A percentile compares a stretch with the other conserved stretches of the same genome.
Conservation (phyloP, 345 rosid genomes). For the Citrus inodora region DNA sequence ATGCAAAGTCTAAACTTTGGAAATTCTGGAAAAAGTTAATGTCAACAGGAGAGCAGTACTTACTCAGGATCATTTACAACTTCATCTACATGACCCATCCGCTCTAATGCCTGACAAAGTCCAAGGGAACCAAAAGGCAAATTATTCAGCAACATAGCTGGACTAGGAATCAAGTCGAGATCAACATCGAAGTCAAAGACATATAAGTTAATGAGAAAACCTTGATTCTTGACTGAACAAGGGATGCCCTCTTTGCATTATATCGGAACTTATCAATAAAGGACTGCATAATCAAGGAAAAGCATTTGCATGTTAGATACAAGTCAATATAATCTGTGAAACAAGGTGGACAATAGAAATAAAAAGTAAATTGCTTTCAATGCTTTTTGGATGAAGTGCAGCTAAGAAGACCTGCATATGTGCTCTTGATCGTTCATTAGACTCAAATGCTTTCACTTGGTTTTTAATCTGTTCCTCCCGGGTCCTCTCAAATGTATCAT, state of each 20-base stretch:
- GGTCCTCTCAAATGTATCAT: conserved; percentile 87
- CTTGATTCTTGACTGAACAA: conserved; percentile 99
- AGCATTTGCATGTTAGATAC: conserved; percentile 14
- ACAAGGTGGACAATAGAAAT: conserved; percentile 10
- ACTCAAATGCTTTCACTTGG: conserved; percentile 87
- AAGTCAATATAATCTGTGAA: conserved; percentile 2
- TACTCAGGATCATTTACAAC: conserved; percentile 97
- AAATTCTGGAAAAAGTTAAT: not conserved
- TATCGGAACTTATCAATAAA: conserved; percentile 98
- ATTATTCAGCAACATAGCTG: not conserved
- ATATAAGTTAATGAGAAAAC: conserved; percentile 30
- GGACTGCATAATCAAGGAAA: conserved; percentile 45
- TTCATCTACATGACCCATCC: conserved; percentile 90
- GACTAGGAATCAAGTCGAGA: not conserved
- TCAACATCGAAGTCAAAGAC: conserved; percentile 1
- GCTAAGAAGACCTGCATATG: conserved; percentile 82
- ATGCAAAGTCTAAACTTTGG: not conserved
- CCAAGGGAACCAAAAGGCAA: conserved; percentile 17
- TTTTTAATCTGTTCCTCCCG: conserved; percentile 83
- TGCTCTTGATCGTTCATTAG: conserved; percentile 73
- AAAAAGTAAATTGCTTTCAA: not conserved
- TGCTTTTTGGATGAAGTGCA: not conserved
- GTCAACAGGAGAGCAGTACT: conserved; percentile 23
- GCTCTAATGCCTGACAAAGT: conserved; percentile 71
- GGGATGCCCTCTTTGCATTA: conserved; percentile 99